Base-by-base conservation (phyloP, 345 rosid species). In the Abelmoschus esculentus region DNA sequence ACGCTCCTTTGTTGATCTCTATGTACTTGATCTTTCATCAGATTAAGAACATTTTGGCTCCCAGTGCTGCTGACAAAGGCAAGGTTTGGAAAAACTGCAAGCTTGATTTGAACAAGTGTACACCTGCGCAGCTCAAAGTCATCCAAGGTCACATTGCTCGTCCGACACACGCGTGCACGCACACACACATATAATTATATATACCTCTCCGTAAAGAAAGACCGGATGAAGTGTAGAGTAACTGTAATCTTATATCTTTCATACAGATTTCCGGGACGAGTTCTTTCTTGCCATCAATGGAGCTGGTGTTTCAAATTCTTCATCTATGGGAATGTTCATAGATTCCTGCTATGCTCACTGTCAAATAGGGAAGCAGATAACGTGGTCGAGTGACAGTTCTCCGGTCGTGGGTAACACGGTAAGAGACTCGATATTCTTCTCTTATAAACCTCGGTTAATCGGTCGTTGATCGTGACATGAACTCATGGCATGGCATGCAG, bases 341-440 rank as follows among this genome's bases (percentile, higher is more conserved):
- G 90, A 93, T 61, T 82, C 93, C 13, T 93, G 98, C 79, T 89
- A 81, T 67, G 83, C 89, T 56, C 97, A 93, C 65, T 93, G 98
- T 77, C 98, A 90, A 80, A 76, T 85, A 1, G 97, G 82, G 73
- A 78, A 64, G 69, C 92, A 85, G 54, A 90, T 74, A 36, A 80
- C 87, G 15, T 93, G 96, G 95, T 80, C 84, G 56, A 80, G 88
- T 69, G 69, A 47, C 7, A 80, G 79, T 76, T 86, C 96, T 36
- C 91, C 98, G 5, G 71, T 61, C 32, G 79, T 93, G 49, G 82
- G 74, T 2, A 82, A 78, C n/a, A 80, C 73, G 79, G 97, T 87
- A 83, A 70, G 53, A 47, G 53, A 53, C 11, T 53, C 1, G 10
- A 13, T 13, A 4, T 13, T 53, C 57, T 7, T 53, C 12, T 53